These are phyloP conservation scores for Pleurotus ostreatus DNA, from an alignment of 768 basidiomycete genomes.

Conservation along the genomic window DNA sequence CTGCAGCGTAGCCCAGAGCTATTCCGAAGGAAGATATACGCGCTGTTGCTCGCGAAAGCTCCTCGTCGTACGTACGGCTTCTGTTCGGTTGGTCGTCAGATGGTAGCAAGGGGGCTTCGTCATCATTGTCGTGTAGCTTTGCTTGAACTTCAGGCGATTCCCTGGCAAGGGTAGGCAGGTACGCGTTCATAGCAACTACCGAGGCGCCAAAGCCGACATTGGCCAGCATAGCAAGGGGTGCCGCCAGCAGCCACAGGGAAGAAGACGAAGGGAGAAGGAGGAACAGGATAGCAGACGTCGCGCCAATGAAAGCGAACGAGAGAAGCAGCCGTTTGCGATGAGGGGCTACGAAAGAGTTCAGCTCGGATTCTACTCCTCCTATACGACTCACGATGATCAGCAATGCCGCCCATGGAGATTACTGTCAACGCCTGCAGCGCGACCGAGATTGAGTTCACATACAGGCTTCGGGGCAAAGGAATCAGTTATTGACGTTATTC, in stretches of 20 bases:
- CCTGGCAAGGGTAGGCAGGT: conserved; percentile 72
- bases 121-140: conserved; percentile 18
- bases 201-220: conserved; percentile 87
- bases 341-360: conserved; percentile 32
- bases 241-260: conserved; percentile 62
- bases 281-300: conserved; percentile 65
- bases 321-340: conserved; percentile 79
- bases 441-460: conserved; percentile 85
- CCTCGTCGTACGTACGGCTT: conserved; percentile 38
- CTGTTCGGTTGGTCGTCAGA: conserved; percentile 14
- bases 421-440: conserved; percentile 90
- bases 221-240: conserved; percentile 68
- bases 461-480: conserved; percentile 49
- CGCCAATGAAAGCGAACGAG: conserved; percentile 68
- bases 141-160: conserved; percentile 56
- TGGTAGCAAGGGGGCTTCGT: conserved; percentile 33
- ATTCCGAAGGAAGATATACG: conserved; percentile 84
- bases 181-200: conserved; percentile 87
- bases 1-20: conserved; percentile 81
- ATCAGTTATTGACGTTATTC: neutral
- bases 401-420: conserved; percentile 90
- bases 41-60: conserved; percentile 70
- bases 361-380: neutral
- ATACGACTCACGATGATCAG: conserved; percentile 71
- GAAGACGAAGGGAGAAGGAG: conserved; percentile 71